Conservation (phyloP, 163 green algal genomes). For the Scenedesmus sp. region DNA sequence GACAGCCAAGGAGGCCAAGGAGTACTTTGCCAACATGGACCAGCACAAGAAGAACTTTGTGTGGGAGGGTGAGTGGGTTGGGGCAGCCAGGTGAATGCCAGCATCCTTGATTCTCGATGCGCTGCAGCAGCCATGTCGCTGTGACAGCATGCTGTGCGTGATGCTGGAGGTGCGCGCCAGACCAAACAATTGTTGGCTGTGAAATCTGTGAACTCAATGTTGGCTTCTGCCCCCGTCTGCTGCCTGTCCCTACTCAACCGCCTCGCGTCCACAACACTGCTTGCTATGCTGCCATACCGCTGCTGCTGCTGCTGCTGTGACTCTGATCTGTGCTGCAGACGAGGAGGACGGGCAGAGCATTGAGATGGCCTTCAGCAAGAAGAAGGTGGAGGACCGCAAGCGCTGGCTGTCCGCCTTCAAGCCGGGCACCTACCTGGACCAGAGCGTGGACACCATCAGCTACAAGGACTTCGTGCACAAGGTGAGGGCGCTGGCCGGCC, state of each 20-base stretch:
- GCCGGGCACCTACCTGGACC: slow-evolving; percentile 95
- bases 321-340: slow-evolving; percentile 57
- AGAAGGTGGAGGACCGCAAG: slow-evolving; percentile 98
- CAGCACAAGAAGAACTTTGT: slow-evolving; percentile 95
- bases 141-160: background rate
- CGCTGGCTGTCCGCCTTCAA: slow-evolving; percentile 91
- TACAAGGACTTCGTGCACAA: slow-evolving; percentile 99
- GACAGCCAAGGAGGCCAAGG: slow-evolving; percentile 93
- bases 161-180: too few species aligned
- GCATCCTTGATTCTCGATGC: background rate
- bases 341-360: slow-evolving; percentile 88
- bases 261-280: background rate
- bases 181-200: too few species aligned
- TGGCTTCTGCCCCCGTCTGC: too few species aligned
- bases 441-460: slow-evolving; percentile 80
- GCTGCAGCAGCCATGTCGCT: background rate
- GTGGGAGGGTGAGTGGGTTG: slow-evolving; percentile 75
- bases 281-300: background rate
- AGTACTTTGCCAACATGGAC: slow-evolving; percentile 96
- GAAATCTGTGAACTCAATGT: too few species aligned
- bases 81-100: background rate
- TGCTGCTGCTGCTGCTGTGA: background rate
- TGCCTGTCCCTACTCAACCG: background rate
- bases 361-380: slow-evolving; percentile 99
- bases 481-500: slow-evolving; percentile 53